Evolutionary conservation across 1,139 yeast species (phyloP).

Genomic region (Hanseniaspora uvarum): DNA sequence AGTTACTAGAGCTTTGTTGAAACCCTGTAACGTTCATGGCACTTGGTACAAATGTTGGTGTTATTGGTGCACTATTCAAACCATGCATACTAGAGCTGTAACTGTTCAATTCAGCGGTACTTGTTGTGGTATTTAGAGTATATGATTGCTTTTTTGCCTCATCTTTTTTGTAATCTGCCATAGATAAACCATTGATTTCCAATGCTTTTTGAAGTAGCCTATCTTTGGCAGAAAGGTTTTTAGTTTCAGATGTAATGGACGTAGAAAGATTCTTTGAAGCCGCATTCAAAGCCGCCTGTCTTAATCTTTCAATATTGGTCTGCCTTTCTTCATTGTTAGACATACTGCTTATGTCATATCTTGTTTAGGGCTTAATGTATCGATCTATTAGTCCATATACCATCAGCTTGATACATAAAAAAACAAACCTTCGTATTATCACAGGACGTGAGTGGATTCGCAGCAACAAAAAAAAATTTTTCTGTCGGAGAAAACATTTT

Average conservation of each 20-base stretch:
- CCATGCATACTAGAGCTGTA: background rate
- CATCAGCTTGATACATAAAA: too few species aligned
- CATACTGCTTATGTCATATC: background rate
- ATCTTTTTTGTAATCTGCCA: constrained; percentile 7
- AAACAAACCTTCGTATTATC: too few species aligned
- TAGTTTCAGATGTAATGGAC: constrained; percentile 1
- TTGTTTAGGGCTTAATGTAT: constrained; percentile 14
- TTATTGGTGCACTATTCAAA: constrained; percentile 5
- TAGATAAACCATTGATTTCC: constrained; percentile 3
- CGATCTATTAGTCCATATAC: too few species aligned
- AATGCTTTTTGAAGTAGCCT: constrained; percentile 12
- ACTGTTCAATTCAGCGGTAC: background rate
- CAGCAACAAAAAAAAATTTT: too few species aligned
- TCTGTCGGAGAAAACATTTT: too few species aligned
- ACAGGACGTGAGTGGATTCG: too few species aligned
- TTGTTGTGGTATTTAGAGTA: background rate
- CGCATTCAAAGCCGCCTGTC: constrained; percentile 9
- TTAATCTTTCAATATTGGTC: constrained; percentile 5
- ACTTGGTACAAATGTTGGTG: background rate
- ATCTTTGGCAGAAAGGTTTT: constrained; percentile 22
- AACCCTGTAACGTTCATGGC: background rate
- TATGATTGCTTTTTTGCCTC: background rate
- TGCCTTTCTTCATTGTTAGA: constrained; percentile 4
- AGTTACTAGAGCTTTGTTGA: background rate
- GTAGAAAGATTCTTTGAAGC: constrained; percentile 11